A percentile compares a stretch with the other conserved stretches of the same genome.
phyloP scores from a whole-genome alignment of 2,329 filamentous ascomycete genomes.

The Hypoxylon sp. region DNA sequence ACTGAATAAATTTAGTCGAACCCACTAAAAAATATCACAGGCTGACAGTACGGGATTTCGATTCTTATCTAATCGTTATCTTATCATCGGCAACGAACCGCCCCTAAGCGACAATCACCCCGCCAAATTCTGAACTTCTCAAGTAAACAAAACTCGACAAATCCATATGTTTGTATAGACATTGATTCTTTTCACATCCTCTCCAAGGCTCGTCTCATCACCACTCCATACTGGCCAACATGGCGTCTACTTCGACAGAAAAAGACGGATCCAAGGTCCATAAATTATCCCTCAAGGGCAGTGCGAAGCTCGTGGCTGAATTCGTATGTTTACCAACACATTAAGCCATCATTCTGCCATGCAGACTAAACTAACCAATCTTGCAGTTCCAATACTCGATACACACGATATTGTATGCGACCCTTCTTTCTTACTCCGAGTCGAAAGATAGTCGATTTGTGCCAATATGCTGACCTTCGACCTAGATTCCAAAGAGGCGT shows the following conservation, averaged over 20 bases:
- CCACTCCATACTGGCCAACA: conserved; percentile 21
- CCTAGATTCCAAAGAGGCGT: conserved; percentile 82
- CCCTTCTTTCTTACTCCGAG: no score
- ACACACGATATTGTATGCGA: conserved; percentile 85
- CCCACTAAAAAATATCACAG: no score
- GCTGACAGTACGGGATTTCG: no score
- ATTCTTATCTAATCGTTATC: conserved; percentile 22
- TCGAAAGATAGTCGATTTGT: not conserved
- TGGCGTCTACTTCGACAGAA: conserved; percentile 46
- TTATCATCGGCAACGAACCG: conserved; percentile 9
- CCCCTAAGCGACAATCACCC: conserved; percentile 34
- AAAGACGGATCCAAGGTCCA: conserved; percentile 88
- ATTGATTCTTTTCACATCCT: conserved; percentile 5
- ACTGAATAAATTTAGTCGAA: no score
- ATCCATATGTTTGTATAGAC: no score
- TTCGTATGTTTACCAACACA: conserved; percentile 71
- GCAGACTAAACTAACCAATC: conserved; percentile 4
- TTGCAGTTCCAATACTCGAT: conserved; percentile 93
- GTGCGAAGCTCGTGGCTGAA: conserved; percentile 88
- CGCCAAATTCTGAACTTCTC: conserved; percentile 36
- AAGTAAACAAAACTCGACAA: conserved; percentile 42
- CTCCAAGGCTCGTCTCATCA: not conserved
- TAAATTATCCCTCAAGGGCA: conserved; percentile 89
- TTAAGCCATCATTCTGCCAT: conserved; percentile 1
- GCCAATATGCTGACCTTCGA: not conserved